Evolutionary conservation across 495 filamentous ascomycete genomes (phyloP).

Genomic region (Sphaerosporella brunnea): DNA sequence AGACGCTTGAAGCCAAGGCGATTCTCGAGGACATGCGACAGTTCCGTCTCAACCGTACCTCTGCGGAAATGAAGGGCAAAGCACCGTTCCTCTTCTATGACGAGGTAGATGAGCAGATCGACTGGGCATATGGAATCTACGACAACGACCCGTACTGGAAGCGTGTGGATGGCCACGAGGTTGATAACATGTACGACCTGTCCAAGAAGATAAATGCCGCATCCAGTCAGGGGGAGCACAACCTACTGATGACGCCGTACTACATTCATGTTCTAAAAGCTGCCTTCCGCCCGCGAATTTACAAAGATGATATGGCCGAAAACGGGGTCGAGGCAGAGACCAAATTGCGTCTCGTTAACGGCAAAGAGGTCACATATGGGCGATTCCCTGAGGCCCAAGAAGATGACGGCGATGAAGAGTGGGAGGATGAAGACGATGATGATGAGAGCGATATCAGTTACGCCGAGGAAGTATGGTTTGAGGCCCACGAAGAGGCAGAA

Average conservation of each 20-base stretch:
- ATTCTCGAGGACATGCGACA: slow-evolving; percentile 6
- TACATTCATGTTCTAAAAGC: not conserved
- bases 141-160: slow-evolving; percentile 2
- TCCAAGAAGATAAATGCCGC: not conserved
- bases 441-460: not conserved
- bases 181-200: not conserved
- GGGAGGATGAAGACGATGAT: slow-evolving; percentile 7
- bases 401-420: slow-evolving; percentile 8
- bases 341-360: not conserved
- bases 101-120: slow-evolving; percentile 10
- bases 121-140: slow-evolving; percentile 6
- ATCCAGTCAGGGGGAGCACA: not conserved
- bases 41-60: slow-evolving; percentile 3
- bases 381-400: slow-evolving; percentile 2
- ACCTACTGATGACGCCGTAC: not conserved
- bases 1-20: slow-evolving; percentile 7
- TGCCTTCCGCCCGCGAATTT: not conserved
- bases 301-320: not conserved
- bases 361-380: not conserved
- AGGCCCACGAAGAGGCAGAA: not conserved
- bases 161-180: not conserved
- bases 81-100: slow-evolving; percentile 8
- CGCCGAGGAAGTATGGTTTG: not conserved
- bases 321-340: not conserved
- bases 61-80: slow-evolving; percentile 1